Evolutionary conservation across 2,329 filamentous ascomycete species (phyloP), one percentile per base, ranked within the genome.

Genomic region (Cladorrhinum sp.): DNA sequence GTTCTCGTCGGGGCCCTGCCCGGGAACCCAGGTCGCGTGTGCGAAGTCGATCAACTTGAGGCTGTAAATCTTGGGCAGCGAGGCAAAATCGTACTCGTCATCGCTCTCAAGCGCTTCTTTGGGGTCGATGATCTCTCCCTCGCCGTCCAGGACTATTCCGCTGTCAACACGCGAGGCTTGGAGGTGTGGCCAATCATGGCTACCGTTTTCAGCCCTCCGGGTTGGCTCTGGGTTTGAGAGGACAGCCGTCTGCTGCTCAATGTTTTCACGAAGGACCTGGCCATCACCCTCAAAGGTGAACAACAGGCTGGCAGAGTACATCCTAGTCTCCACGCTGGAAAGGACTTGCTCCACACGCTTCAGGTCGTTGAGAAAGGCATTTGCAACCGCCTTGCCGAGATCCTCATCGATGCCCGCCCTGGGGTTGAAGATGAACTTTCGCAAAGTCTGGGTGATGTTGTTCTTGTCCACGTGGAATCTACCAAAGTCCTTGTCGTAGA

Each of bases 21-120:
- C 91, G 0, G 91, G 89, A 1, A 86, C 89, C 87, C 89, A 98
- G 55, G 80, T 77, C 10, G 95, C 95, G 75, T 99, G 95, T 1
- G 95, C 95, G 80, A 99, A 99, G 74, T 99, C 95, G 68, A 99
- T 99, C 65, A 99, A 81, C 72, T 94, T 95, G 55, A 97, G 81
- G 12, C 86, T 83, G 69, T 89, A 91, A 49, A 96, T 84, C 68
- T 87, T 87, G 0, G 89, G 89, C 10, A 78, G 63, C 16, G 67
- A 63, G 62, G 72, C 26, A 66, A 73, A 71, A 62, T 77, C 71
- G 56, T 83, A 79, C 51, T 80, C 77, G 2, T 86, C 82, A 1
- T 86, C 82, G 0, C 85, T 82, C 1, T 78, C 79, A 0, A 80
- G 78, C 1, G 52, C 36, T 21, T 52, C 46, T 18, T 28, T 62